Base-by-base conservation (phyloP, 2,329 filamentous ascomycete genomes). In the Aspergillus spinulosporus region DNA sequence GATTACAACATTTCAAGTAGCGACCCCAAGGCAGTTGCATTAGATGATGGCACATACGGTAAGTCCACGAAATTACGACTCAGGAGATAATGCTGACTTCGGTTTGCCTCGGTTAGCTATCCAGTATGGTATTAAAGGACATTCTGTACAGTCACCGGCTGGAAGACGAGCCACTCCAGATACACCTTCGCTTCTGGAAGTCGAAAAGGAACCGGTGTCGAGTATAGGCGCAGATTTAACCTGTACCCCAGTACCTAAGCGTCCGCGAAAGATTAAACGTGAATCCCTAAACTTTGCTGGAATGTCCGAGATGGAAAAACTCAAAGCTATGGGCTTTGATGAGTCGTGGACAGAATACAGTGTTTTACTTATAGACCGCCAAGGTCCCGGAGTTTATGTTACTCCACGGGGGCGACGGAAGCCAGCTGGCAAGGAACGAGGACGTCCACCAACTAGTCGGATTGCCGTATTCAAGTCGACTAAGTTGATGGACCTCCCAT, bases 321-420 rank as follows among this genome's bases (percentile, higher is more conserved):
- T 76, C 2, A 69, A 74, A 55, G 69, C 72, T 21, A 62, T 72
- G 52, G 74, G 74, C 1, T 61, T 75, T 57, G 74, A 76, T 56
- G 71, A 75, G 50, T 68, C 66, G 1, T 77, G 73, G 72, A 75
- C 74, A 1, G 72, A 74, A 56, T 76, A 76, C 55, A 74, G 63
- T 32, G 65, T 72, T 26, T 54, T 74, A 3, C 54, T 72, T 3
- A 70, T 76, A 46, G 68, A 75, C 29, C 71, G 72, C n/a, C 64
- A 68, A 9, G 59, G 55, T 3, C 66, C 73, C 11, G 76, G 77
- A 7, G 66, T 77, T 8, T 78, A 76, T 56, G 56, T 78, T 26
- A 77, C 76, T 8, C 66, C 72, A 3, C 64, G 63, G 39, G 74
- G 74, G 14, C 72, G 68, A 54, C 68, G 74, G 36, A 67, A 73